Conservation (phyloP, 352 stramenopile genomes). For the Globisporangium parvum region DNA sequence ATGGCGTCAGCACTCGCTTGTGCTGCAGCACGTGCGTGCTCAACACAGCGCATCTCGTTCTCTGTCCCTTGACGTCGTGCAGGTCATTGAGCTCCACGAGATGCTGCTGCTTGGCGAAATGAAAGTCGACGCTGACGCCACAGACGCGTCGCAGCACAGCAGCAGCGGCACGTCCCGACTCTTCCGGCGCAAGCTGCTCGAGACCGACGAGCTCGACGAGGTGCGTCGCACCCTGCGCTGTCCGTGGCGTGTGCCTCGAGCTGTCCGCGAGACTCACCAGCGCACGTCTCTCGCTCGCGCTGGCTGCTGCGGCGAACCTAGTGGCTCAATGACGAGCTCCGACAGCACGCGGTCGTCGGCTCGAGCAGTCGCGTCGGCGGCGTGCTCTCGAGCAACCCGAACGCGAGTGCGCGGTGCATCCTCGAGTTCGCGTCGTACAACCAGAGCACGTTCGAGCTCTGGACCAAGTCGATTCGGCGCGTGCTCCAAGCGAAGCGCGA, state of each 20-base stretch:
- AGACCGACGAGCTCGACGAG: slow-evolving; percentile 74
- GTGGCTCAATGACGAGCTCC: slow-evolving; percentile 72
- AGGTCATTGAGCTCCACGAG: slow-evolving; percentile 71
- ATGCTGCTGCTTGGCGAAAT: slow-evolving; percentile 79
- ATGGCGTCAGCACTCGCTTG: no score
- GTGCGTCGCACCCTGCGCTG: slow-evolving; percentile 18
- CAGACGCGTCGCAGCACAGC: slow-evolving; percentile 12
- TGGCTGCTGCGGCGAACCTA: slow-evolving; percentile 11
- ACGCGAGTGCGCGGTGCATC: slow-evolving; percentile 54
- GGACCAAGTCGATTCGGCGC: slow-evolving; percentile 76
- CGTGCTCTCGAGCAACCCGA: slow-evolving; percentile 45
- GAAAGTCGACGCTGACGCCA: slow-evolving; percentile 64
- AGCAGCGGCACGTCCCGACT: slow-evolving; percentile 35
- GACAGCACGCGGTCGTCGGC: slow-evolving; percentile 42
- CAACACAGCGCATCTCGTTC: neutral
- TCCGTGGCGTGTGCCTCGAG: no score
- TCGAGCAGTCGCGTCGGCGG: slow-evolving; percentile 36
- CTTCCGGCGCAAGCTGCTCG: slow-evolving; percentile 68
- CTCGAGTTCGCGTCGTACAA: slow-evolving; percentile 78
- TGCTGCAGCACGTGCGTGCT: neutral
- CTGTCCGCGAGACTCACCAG: no score
- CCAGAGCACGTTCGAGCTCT: slow-evolving; percentile 81
- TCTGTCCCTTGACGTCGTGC: neutral
- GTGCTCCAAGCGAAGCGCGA: slow-evolving; percentile 56
- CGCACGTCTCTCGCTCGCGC: neutral